Evolutionary conservation across 164 flowering plant species (phyloP), one percentile per base, ranked within the genome.

Genomic region (Berberis thunbergii): DNA sequence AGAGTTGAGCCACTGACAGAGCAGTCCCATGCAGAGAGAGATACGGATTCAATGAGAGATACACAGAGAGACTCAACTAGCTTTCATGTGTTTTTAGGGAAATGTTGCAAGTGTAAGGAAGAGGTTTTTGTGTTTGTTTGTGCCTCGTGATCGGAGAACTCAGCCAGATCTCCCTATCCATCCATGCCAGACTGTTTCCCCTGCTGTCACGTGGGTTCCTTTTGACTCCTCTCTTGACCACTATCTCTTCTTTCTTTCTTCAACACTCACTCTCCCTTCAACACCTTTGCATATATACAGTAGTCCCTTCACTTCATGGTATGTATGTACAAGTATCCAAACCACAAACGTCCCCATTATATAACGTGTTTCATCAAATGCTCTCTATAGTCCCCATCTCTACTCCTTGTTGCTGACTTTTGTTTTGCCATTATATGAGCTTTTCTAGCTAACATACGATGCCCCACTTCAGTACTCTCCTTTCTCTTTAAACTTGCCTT

Each of bases 121-220:
- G 26, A 26, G 26, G 26, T 26, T 26, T 26, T 26, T 26, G 26
- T 26, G 26, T 26, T 26, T 26, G 26, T 26, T 26, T 26, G n/a
- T 52, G n/a, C 64, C 65, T 62, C 65, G 56, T 62, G 65, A 62
- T 62, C 65, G 57, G 43, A 62, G 65, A 62, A 52, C 26, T 26
- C 26, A 45, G 26, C 6, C 55, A 49, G 57, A 62, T 43, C 40
- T 42, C 40, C n/a, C 54, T 7, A 2, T 10, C 40, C 45, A 62
- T 62, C 65, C 41, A 52, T 62, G 55, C 57, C 50, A 62, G 57
- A 62, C 57, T 62, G 65, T 62, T 62, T 40, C 57, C 56, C 26
- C 26, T 26, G 43, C 6, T 41, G 8, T 62, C 65, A 62, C 65
- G 65, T 62, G 65, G 65, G 65, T 62, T 49, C 26, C 63, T 52